phyloP scores from a whole-genome alignment of 2,329 filamentous ascomycete genomes.

The Colletotrichum tropicale region DNA sequence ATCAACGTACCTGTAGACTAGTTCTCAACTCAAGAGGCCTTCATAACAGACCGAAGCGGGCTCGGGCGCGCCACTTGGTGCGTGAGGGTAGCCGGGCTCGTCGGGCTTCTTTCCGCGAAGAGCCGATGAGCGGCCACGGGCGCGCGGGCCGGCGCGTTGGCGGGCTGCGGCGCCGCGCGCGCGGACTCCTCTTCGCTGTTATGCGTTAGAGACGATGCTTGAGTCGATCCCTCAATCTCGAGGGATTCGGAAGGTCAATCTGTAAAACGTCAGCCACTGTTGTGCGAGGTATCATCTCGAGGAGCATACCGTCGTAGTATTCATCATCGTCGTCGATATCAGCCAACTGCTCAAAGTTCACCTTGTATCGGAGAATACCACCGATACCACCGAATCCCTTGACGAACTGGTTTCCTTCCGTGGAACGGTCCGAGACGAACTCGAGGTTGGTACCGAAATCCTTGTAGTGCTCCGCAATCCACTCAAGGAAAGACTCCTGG shows the following conservation, averaged over 20 bases:
- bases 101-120: conserved; percentile 49
- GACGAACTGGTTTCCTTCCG: conserved; percentile 99
- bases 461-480: conserved; percentile 98
- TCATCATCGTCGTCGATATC: conserved; percentile 92
- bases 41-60: conserved; percentile 73
- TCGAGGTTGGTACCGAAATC: conserved; percentile 95
- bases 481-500: conserved; percentile 95
- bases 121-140: conserved; percentile 48
- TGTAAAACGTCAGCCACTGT: conserved; percentile 33
- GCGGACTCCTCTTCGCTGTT: conserved; percentile 32
- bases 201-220: conserved; percentile 50
- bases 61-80: conserved; percentile 65
- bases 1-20: conserved; percentile 20
- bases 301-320: conserved; percentile 72
- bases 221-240: conserved; percentile 85
- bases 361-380: conserved; percentile 96
- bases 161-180: conserved; percentile 31
- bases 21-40: conserved; percentile 56
- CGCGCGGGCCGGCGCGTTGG: conserved; percentile 42
- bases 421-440: conserved; percentile 96
- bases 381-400: conserved; percentile 99
- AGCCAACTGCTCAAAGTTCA: conserved; percentile 99
- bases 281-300: not conserved
- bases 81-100: conserved; percentile 44
- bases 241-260: conserved; percentile 93